A percentile compares a stretch with the other conserved stretches of the same genome.
phyloP scores from a whole-genome alignment of 2,329 filamentous ascomycete genomes.

The Metarhizium album region DNA sequence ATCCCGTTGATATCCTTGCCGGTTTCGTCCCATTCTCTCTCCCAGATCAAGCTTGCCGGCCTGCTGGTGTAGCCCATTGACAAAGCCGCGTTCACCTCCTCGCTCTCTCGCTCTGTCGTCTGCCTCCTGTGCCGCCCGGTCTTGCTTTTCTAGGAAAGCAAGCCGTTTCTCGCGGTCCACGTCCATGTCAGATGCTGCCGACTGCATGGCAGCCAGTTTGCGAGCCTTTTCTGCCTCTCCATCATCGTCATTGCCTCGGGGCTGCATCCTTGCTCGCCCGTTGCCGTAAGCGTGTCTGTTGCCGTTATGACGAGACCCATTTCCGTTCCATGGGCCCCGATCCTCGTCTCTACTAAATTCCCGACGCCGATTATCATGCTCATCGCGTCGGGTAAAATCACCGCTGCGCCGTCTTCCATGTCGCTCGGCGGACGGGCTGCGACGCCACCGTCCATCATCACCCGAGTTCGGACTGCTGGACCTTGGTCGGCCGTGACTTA shows the following conservation, averaged over 20 bases:
- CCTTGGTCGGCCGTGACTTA: slow-evolving; percentile 20
- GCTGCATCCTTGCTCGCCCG: neutral
- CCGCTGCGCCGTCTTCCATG: neutral
- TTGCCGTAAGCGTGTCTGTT: slow-evolving; percentile 11
- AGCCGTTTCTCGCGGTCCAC: slow-evolving; percentile 58
- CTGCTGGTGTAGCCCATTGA: slow-evolving; percentile 51
- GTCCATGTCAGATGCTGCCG: slow-evolving; percentile 59
- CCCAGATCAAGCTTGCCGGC: slow-evolving; percentile 40
- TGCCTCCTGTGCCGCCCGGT: slow-evolving; percentile 51
- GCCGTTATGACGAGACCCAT: neutral
- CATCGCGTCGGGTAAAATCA: neutral
- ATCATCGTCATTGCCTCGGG: slow-evolving; percentile 11
- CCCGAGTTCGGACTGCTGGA: neutral
- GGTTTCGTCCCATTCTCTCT: slow-evolving; percentile 39
- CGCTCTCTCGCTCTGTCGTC: slow-evolving; percentile 56
- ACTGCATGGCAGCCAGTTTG: slow-evolving; percentile 64
- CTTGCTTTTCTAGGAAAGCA: slow-evolving; percentile 52
- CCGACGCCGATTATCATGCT: slow-evolving; percentile 10
- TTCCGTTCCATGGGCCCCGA: neutral
- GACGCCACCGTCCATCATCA: neutral
- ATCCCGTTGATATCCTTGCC: slow-evolving; percentile 34
- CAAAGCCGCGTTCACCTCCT: slow-evolving; percentile 54
- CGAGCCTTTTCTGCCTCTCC: slow-evolving; percentile 49
- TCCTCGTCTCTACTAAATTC: neutral
- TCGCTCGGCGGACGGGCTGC: neutral